Conservation (phyloP, 192 early-diverging fungal genomes). For the Dissophora globulifera region DNA sequence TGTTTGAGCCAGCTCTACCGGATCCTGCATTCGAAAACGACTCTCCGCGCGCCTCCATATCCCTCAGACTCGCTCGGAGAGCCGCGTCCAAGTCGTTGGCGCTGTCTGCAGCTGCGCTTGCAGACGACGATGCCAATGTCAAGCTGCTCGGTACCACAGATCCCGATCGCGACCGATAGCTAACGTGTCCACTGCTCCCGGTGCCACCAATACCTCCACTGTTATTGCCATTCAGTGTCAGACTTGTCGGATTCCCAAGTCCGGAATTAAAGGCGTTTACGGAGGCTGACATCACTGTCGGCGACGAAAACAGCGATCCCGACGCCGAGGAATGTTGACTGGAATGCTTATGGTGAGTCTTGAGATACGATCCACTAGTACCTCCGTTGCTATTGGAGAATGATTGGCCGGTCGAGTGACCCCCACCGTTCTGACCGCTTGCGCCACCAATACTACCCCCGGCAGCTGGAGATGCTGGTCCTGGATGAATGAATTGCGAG, state of each 20-base stretch:
- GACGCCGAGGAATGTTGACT: conserved; percentile 43
- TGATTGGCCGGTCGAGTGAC: not conserved
- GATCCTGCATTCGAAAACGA: conserved; percentile 2
- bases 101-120: not conserved
- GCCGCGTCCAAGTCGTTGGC: conserved; percentile 45
- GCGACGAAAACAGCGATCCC: conserved; percentile 38
- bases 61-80: conserved; percentile 32
- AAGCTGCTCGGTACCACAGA: not conserved
- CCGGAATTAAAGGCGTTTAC: conserved; percentile 49
- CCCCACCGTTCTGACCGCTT: conserved; percentile 15
- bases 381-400: conserved; percentile 13
- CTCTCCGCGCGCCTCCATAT: conserved; percentile 30
- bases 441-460: not conserved
- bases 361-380: conserved; percentile 16
- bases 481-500: conserved; percentile 51
- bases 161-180: conserved; percentile 7
- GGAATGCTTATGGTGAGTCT: conserved; percentile 52
- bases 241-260: conserved; percentile 32
- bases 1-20: conserved; percentile 7
- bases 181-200: not conserved
- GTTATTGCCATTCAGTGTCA: conserved; percentile 31
- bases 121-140: not conserved
- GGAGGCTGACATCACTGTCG: conserved; percentile 49
- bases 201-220: conserved; percentile 1
- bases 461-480: conserved; percentile 27